Percentiles rank a stretch among this genome's conserved stretches.
These are phyloP conservation scores for Gautieria morchelliformis DNA, from an alignment of 768 basidiomycete species.

Conservation along the genomic window DNA sequence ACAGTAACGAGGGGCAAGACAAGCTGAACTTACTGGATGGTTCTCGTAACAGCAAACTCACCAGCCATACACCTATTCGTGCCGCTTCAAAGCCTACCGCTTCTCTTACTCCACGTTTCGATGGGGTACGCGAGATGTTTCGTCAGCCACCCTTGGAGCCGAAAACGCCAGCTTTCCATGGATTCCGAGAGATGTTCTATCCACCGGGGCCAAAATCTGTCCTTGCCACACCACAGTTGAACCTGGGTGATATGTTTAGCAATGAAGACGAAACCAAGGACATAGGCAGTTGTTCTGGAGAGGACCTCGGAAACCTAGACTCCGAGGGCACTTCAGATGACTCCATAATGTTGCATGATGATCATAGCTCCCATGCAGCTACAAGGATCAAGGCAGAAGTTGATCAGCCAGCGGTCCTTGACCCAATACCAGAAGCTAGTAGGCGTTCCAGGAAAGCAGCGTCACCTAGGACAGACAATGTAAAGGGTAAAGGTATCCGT, in stretches of 20 bases:
- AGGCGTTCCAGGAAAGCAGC: background rate
- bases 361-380: background rate
- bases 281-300: background rate
- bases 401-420: background rate
- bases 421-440: background rate
- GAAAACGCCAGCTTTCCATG: slow-evolving; percentile 11
- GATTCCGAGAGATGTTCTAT: slow-evolving; percentile 8
- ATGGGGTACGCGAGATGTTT: slow-evolving; percentile 26
- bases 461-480: background rate
- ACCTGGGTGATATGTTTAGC: background rate
- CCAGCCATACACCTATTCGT: slow-evolving; percentile 22
- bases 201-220: background rate
- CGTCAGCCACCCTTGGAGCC: slow-evolving; percentile 7
- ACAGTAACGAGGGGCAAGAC: background rate
- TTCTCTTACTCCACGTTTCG: slow-evolving; percentile 15
- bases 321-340: background rate
- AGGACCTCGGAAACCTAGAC: background rate
- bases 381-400: background rate
- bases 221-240: background rate
- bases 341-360: background rate
- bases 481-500: background rate
- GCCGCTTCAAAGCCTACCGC: slow-evolving; percentile 10
- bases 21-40: background rate
- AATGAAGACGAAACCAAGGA: background rate
- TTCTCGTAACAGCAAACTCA: slow-evolving; percentile 18